Evolutionary conservation across 106 monocot genomes (phyloP).

Genomic region (Dendrobium huoshanense): DNA sequence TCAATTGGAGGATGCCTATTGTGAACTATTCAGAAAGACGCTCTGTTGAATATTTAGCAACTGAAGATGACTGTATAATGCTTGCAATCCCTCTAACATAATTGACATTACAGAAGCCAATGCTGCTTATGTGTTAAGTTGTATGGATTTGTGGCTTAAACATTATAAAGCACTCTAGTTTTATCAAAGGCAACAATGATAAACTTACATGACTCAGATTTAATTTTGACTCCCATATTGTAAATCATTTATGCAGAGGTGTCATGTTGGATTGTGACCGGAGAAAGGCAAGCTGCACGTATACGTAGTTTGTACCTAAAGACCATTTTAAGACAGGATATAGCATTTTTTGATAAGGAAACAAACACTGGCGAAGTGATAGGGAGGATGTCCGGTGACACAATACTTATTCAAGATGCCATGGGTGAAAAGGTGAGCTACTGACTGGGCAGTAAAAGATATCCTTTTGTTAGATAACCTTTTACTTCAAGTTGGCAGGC

Average conservation of each 20-base stretch:
- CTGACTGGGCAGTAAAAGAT: neutral
- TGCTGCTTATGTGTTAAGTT: too few species aligned
- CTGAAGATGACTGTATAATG: neutral
- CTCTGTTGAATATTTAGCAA: too few species aligned
- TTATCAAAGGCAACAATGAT: too few species aligned
- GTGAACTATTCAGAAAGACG: too few species aligned
- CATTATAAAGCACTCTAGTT: too few species aligned
- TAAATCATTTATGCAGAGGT: constrained; percentile 43
- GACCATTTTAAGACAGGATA: constrained; percentile 69
- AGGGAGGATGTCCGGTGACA: constrained; percentile 75
- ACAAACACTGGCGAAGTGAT: constrained; percentile 61
- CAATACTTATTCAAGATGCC: constrained; percentile 74
- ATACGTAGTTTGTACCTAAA: constrained; percentile 55
- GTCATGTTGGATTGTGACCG: constrained; percentile 77
- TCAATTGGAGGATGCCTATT: too few species aligned
- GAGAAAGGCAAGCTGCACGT: constrained; percentile 74
- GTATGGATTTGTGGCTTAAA: too few species aligned
- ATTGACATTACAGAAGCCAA: too few species aligned
- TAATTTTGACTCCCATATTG: neutral
- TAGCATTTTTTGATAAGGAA: constrained; percentile 76
- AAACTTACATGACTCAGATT: neutral
- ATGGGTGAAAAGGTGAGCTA: constrained; percentile 69
- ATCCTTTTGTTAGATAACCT: neutral
- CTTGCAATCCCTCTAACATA: too few species aligned
- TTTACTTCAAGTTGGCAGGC: too few species aligned